Evolutionary conservation across 352 stramenopile species (phyloP).

Genomic region (Globisporangium parvum): DNA sequence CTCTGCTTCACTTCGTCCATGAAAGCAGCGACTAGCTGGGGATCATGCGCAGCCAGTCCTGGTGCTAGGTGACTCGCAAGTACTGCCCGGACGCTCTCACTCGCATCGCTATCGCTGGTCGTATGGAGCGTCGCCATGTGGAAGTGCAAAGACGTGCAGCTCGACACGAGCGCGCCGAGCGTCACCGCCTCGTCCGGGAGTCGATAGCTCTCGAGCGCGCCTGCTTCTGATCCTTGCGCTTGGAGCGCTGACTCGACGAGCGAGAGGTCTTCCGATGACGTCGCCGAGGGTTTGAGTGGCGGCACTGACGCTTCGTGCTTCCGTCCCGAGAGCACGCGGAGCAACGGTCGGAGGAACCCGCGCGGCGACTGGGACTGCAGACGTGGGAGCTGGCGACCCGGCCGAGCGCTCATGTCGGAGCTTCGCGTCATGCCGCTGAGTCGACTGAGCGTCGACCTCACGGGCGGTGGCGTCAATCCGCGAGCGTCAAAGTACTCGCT

Average conservation of each 20-base stretch:
- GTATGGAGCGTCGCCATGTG: slow-evolving; percentile 1
- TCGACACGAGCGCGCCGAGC: not conserved
- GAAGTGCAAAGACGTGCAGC: not conserved
- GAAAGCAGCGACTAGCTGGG: slow-evolving; percentile 10
- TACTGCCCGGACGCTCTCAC: not conserved
- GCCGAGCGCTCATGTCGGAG: not conserved
- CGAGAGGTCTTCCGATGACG: too few species aligned
- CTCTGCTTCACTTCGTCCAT: slow-evolving; percentile 29
- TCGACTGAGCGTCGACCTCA: not conserved
- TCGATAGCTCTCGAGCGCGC: not conserved
- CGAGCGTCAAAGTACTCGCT: slow-evolving; percentile 9
- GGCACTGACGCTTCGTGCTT: too few species aligned
- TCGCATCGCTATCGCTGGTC: not conserved
- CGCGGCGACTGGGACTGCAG: slow-evolving; percentile 7
- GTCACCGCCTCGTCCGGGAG: not conserved
- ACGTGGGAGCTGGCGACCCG: slow-evolving; percentile 3
- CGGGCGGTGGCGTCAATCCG: slow-evolving; percentile 2
- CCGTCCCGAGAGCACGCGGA: slow-evolving; percentile 10
- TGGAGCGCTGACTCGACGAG: too few species aligned
- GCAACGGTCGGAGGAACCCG: slow-evolving; percentile 8
- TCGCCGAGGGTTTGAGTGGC: too few species aligned
- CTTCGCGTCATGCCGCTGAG: not conserved
- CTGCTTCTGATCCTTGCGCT: too few species aligned
- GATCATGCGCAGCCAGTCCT: slow-evolving; percentile 15
- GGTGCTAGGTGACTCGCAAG: slow-evolving; percentile 17